phyloP scores from a whole-genome alignment of 192 early-diverging fungal species.

The Geranomyces variabilis region DNA sequence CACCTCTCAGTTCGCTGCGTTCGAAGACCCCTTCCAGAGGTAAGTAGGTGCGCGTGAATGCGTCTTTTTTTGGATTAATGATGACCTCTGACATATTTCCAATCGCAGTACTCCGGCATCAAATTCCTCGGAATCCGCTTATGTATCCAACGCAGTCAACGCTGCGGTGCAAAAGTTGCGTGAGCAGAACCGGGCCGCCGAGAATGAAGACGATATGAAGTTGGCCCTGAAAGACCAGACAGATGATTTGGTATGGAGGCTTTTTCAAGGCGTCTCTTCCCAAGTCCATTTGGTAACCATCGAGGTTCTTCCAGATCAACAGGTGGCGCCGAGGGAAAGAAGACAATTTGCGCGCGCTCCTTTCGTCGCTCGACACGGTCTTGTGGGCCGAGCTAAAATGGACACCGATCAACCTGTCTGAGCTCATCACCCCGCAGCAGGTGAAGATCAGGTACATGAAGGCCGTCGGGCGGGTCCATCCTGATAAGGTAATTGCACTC shows the following conservation, averaged over 20 bases:
- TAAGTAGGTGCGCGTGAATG: too few relatives aligned
- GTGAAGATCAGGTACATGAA: constrained; percentile 93
- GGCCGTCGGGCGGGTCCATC: constrained; percentile 90
- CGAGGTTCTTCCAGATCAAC: constrained; percentile 50
- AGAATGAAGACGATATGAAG: constrained; percentile 76
- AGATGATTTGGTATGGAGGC: constrained; percentile 63
- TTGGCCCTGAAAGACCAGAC: constrained; percentile 77
- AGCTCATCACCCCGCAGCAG: constrained; percentile 81
- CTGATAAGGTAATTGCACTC: constrained; percentile 86
- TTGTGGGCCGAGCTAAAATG: constrained; percentile 79
- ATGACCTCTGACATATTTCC: too few relatives aligned
- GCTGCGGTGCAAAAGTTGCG: constrained; percentile 76
- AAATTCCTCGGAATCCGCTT: background rate
- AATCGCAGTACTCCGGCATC: background rate
- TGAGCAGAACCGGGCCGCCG: constrained; percentile 66
- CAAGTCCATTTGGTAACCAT: constrained; percentile 6
- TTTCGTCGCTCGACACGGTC: constrained; percentile 76
- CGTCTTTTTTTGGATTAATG: too few relatives aligned
- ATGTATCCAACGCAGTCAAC: constrained; percentile 37
- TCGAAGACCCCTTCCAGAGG: constrained; percentile 19
- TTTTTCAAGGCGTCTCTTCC: background rate
- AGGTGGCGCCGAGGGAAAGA: constrained; percentile 88
- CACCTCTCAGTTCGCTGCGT: constrained; percentile 13
- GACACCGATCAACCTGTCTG: constrained; percentile 77
- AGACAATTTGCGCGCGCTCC: constrained; percentile 83